Percentiles rank a stretch among this genome's conserved stretches.
These are phyloP conservation scores for Leptographium lundbergii DNA, from an alignment of 2,329 filamentous ascomycete genomes.

Conservation along the genomic window DNA sequence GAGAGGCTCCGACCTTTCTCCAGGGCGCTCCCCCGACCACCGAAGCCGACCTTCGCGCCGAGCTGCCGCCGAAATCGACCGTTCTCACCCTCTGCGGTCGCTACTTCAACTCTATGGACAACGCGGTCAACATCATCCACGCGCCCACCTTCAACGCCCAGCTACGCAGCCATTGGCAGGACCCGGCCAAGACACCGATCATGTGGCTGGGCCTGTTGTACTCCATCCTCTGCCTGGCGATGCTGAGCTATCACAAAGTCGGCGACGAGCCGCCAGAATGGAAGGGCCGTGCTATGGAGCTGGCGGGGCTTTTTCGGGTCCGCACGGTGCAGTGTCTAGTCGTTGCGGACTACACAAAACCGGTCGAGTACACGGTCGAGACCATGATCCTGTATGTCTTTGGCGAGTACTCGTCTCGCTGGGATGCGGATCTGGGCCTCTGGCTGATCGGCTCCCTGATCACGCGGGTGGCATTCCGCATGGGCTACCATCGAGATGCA, in stretches of 20 bases:
- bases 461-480: constrained; percentile 48
- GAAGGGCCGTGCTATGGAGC: constrained; percentile 49
- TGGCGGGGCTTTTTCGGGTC: constrained; percentile 52
- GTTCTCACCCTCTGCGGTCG: constrained; percentile 77
- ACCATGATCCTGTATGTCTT: constrained; percentile 65
- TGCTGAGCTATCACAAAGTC: constrained; percentile 68
- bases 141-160: constrained; percentile 74
- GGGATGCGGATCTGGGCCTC: constrained; percentile 60
- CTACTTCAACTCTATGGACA: constrained; percentile 77
- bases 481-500: constrained; percentile 69
- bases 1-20: constrained; percentile 62
- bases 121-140: constrained; percentile 63
- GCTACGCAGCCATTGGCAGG: constrained; percentile 53
- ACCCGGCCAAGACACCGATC: constrained; percentile 57
- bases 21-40: constrained; percentile 62
- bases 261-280: constrained; percentile 72
- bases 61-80: constrained; percentile 67
- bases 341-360: constrained; percentile 64
- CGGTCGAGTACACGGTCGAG: constrained; percentile 63
- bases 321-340: constrained; percentile 69
- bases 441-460: constrained; percentile 44
- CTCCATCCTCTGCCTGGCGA: constrained; percentile 61
- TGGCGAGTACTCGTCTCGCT: constrained; percentile 59
- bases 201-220: constrained; percentile 73
- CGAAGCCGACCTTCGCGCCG: constrained; percentile 64